A percentile compares a stretch with the other conserved stretches of the same genome.
These are phyloP conservation scores for Teratosphaeria viscida DNA, from an alignment of 2,329 filamentous ascomycete species.

Conservation along the genomic window DNA sequence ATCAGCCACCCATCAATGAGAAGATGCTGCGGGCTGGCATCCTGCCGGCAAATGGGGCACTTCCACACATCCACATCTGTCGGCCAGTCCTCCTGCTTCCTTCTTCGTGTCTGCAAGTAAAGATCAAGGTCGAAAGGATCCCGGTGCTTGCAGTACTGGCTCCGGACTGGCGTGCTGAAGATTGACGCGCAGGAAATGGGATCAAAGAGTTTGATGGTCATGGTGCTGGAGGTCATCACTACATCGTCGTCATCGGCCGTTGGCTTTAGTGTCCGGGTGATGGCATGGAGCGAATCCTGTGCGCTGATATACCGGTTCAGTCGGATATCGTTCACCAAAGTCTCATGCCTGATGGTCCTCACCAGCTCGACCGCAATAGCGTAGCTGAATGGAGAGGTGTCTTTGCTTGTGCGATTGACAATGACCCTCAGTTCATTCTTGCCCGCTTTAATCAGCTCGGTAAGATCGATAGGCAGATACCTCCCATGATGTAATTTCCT, in stretches of 20 bases:
- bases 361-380: constrained; percentile 62
- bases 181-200: constrained; percentile 39
- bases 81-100: constrained; percentile 24
- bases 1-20: constrained; percentile 64
- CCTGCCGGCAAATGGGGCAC: constrained; percentile 71
- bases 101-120: constrained; percentile 58
- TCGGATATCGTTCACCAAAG: constrained; percentile 27
- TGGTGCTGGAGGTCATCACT: constrained; percentile 27
- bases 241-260: constrained; percentile 45
- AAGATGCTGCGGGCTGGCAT: constrained; percentile 65
- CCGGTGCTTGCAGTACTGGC: constrained; percentile 58
- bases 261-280: constrained; percentile 41
- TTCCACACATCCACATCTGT: constrained; percentile 61
- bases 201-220: constrained; percentile 37
- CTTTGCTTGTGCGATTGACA: constrained; percentile 30
- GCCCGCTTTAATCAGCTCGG: constrained; percentile 46
- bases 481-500: constrained; percentile 64
- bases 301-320: constrained; percentile 25
- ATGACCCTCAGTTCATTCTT: constrained; percentile 51
- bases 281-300: constrained; percentile 44
- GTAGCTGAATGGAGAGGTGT: constrained; percentile 36
- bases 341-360: constrained; percentile 38
- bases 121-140: constrained; percentile 86
- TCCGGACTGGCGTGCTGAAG: constrained; percentile 62
- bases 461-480: constrained; percentile 68